phyloP scores from a whole-genome alignment of 225 moss, liverwort and hornwort genomes.

The Bryum argenteum region DNA sequence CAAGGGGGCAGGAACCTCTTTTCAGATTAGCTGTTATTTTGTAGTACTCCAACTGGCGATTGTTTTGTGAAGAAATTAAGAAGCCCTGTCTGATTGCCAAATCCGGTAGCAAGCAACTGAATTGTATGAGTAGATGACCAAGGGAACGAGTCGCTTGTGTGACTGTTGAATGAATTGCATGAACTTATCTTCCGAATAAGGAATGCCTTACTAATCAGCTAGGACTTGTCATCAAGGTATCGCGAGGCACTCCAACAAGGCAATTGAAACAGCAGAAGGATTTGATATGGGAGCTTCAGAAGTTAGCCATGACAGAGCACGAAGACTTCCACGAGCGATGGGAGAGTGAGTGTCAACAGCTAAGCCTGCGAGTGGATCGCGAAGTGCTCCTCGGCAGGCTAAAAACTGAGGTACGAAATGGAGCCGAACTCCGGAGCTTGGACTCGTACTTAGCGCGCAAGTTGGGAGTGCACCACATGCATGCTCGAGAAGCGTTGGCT shows the following conservation, averaged over 20 bases:
- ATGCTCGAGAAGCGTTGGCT: constrained; percentile 26
- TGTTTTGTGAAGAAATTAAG: neutral
- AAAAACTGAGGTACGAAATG: neutral
- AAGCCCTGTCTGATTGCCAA: neutral
- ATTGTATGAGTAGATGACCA: neutral
- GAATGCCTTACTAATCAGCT: neutral
- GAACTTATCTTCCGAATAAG: no score
- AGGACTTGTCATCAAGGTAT: constrained; percentile 7
- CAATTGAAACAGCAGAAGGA: constrained; percentile 25
- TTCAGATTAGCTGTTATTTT: neutral
- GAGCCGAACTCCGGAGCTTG: constrained; percentile 23
- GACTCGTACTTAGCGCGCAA: constrained; percentile 43
- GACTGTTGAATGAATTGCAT: neutral
- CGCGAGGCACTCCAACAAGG: constrained; percentile 12
- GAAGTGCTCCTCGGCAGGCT: constrained; percentile 34
- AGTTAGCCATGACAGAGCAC: constrained; percentile 38
- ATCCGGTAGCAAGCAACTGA: neutral
- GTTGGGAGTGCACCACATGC: constrained; percentile 22
- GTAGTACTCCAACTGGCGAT: neutral
- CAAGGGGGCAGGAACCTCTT: no score
- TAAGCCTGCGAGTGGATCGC: constrained; percentile 32
- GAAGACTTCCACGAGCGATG: constrained; percentile 31
- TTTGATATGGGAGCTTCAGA: constrained; percentile 27
- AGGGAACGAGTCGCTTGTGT: neutral
- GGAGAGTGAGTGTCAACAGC: constrained; percentile 35